Base-by-base conservation (phyloP, 495 filamentous ascomycete genomes). In the Daldinia vernicosa region DNA sequence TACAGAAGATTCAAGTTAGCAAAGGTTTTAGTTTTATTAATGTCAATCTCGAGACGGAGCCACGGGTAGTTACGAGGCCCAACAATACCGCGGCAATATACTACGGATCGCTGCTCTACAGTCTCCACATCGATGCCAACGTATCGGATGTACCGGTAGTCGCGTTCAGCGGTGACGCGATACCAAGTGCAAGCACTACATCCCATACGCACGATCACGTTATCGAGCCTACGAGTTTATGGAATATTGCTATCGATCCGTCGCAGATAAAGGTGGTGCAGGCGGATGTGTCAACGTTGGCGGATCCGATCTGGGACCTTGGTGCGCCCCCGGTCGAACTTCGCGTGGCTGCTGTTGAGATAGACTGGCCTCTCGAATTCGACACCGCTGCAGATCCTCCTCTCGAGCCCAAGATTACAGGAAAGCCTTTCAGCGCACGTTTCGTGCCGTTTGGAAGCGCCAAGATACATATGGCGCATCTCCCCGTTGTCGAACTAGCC, bases 391-490 rank as follows among this genome's bases (percentile, higher is more conserved):
- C 83, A 2, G 75, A 78, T 30, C 80, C 84, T 27, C 84, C 85
- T 6, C 70, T 77, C 15, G 47, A 75, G 17, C 74, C 76, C 0
- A 61, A 65, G 50, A 50, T 63, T 2, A 73, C 45, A 6, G 84
- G 82, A 0, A 76, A 77, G 30, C 66, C 78, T 40, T 80, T 81
- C 28, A 75, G 81, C 56, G 81, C 83, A 14, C 80, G 76, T 19
- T 75, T 89, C 33, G 81, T 84, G 35, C 88, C 87, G 7, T 88
- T 86, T 71, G 87, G 83, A 6, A 84, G 83, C 63, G 84, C 87
- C 30, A 88, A 87, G 80, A 71, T 87, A 54, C 86, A 87, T 70
- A 88, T 89, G 81, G 81, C 84, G 22, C 86, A 89, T 71, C 74
- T 90, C 39, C 87, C 88, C 19, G 63, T 69, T 19, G 67, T 81